Base-by-base conservation (phyloP, 1,284 basidiomycete genomes). In the Pseudozyma thailandica region DNA sequence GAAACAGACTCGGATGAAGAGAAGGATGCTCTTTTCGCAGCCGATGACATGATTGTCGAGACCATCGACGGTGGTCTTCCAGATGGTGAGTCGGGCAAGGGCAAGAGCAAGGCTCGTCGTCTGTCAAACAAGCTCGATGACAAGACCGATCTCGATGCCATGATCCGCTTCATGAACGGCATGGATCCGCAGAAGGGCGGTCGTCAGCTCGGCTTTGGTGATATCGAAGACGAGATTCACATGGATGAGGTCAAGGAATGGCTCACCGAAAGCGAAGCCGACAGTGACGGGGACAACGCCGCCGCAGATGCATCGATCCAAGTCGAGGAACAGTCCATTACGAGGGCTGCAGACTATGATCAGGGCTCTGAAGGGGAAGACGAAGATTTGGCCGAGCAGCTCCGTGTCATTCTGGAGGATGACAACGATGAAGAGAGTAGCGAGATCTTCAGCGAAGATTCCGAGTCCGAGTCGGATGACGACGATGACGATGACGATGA, bases 171-270 rank as follows among this genome's bases (percentile, higher is more conserved):
- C 59, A 69, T 78, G 72, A 60, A 75, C 35, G 72, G 74, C 25
- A 78, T 78, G 76, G 76, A 78, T 51, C 75, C 72, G 6, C 71
- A 78, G 28, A 61, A 66, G 46, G 65, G 60, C 23, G 76, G 76
- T 9, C 62, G 63, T 16, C 69, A 77, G 52, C 72, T 77, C n/a
- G 59, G 62, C n/a, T 55, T 75, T 27, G 75, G 66, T 44, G 75
- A 79, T 31, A 70, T 79, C n/a, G 63, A 61, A 21, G 68, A 69
- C 23, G 69, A 77, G 44, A 60, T 56, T 16, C 49, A 64, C 18
- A 62, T 76, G 53, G 50, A 52, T n/a, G 59, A 75, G 27, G 71
- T 76, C 52, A 76, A 79, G 26, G 76, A 72, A 26, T 77, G 76
- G 76, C 57, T 78, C 48, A 78, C 72, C 10, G 76, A 74, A 50